phyloP scores from a whole-genome alignment of 805 yeast genomes.

The Candida ovalis region DNA sequence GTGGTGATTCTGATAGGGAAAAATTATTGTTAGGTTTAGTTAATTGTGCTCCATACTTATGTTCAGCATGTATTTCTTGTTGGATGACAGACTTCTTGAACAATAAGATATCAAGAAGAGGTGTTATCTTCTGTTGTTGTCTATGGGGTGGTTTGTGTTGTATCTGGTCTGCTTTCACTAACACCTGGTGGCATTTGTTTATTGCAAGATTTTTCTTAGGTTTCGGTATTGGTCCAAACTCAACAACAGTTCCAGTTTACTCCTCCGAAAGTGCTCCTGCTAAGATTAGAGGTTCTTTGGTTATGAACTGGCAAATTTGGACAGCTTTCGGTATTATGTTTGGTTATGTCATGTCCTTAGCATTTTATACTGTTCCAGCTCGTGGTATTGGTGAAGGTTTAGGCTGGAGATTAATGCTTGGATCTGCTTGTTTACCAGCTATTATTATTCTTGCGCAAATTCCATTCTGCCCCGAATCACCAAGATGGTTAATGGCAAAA shows the following conservation, averaged over 20 bases:
- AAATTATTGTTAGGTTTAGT: conserved; percentile 60
- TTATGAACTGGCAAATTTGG: conserved; percentile 74
- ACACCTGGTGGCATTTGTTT: conserved; percentile 65
- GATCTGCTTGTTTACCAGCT: conserved; percentile 67
- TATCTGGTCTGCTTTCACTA: conserved; percentile 66
- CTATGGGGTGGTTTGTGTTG: conserved; percentile 55
- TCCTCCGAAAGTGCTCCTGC: conserved; percentile 65
- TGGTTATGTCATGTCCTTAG: conserved; percentile 63
- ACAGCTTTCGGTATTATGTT: conserved; percentile 73
- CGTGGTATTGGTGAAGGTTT: conserved; percentile 47
- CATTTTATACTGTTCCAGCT: conserved; percentile 52
- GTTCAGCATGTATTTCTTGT: conserved; percentile 57
- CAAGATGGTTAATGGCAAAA: conserved; percentile 76
- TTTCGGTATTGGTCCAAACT: conserved; percentile 66
- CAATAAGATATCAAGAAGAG: conserved; percentile 55
- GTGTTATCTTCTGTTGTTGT: conserved; percentile 65
- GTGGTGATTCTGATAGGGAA: conserved; percentile 40
- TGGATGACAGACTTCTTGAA: conserved; percentile 63
- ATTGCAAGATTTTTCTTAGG: conserved; percentile 65
- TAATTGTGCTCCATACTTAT: conserved; percentile 68
- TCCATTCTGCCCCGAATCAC: conserved; percentile 70
- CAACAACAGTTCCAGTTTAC: conserved; percentile 70
- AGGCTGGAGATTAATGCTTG: conserved; percentile 70
- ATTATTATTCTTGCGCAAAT: conserved; percentile 54
- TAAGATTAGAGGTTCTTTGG: conserved; percentile 60